Evolutionary conservation across 176 grass and related monocot species (phyloP), one percentile per base, ranked within the genome.

Genomic region (Poa annua): DNA sequence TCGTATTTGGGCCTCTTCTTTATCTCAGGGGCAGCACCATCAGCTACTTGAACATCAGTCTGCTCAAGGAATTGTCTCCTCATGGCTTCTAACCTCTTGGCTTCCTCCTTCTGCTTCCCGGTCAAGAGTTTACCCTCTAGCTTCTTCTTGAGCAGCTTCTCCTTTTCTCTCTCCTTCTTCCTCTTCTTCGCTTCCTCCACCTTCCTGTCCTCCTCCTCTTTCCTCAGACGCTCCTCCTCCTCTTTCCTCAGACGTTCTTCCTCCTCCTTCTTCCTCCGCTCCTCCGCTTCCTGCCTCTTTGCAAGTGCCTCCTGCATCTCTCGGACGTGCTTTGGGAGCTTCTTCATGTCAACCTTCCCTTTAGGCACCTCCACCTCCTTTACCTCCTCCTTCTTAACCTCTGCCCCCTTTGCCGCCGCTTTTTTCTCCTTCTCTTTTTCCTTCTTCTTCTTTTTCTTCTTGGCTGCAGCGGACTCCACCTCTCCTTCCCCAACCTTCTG

Each of bases 401-500:
- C 88, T 14, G 78, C 84, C 4, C 75, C 91, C 54, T 88, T 91
- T 8, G 92, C 83, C 32, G 92, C 92, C 11, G 91, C 91, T 69
- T 95, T 95, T 74, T 95, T 95, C 83, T 98, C 90, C 84, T 98
- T 95, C 83, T 95, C 95, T 70, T 95, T 98, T 22, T 95, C 96
- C 50, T 98, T 98, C 81, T 98, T 98, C 80, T 98, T 98, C 72
- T 98, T 98, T 73, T 95, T 98, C 85, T 93, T 95, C 86, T 98
- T 98, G 26, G 92, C 88, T 22, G 92, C 88, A 63, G 88, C 90
- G 6, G 93, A 92, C 79, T 92, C 93, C 17, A 53, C 85, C 50
- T 93, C 96, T 66, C 79, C 93, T 86, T 98, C 90, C 21, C 76
- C 90, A 68, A 71, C 87, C 66, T 95, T 97, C 72, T 91, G 92